These are phyloP conservation scores for Penicillium sp. DNA, from an alignment of 2,329 filamentous ascomycete species.

Conservation along the genomic window DNA sequence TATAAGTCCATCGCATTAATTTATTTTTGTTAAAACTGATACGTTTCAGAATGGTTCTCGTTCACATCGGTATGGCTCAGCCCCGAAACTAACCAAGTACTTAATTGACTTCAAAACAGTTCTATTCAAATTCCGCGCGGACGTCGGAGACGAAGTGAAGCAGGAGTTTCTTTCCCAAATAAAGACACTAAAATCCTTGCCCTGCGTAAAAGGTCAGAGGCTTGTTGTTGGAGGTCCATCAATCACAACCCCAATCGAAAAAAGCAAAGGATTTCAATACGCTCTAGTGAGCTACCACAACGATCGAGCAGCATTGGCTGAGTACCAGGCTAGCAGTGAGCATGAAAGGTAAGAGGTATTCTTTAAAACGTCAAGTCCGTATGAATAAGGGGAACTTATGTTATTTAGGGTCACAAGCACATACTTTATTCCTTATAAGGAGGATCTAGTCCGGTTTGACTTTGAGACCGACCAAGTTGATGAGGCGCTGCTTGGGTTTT, in stretches of 20 bases:
- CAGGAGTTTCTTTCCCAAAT: conserved; percentile 42
- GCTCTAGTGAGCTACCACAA: conserved; percentile 47
- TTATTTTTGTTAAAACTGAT: background rate
- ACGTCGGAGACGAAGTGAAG: conserved; percentile 38
- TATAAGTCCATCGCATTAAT: background rate
- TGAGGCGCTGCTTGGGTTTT: conserved; percentile 20
- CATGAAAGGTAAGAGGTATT: conserved; percentile 39
- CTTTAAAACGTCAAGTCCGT: background rate
- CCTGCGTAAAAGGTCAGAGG: conserved; percentile 43
- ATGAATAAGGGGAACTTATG: background rate
- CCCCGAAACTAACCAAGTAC: no score
- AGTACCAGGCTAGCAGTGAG: conserved; percentile 47
- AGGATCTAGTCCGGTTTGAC: conserved; percentile 48
- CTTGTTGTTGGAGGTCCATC: conserved; percentile 48
- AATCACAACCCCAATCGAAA: conserved; percentile 45
- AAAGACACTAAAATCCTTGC: conserved; percentile 42
- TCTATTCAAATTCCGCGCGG: conserved; percentile 43
- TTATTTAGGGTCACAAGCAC: conserved; percentile 42
- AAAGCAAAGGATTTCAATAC: conserved; percentile 48
- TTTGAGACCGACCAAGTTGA: conserved; percentile 41
- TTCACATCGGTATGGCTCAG: conserved; percentile 20
- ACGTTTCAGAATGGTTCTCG: conserved; percentile 18
- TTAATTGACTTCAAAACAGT: conserved; percentile 28
- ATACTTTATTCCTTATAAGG: conserved; percentile 47
- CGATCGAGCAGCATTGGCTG: conserved; percentile 39